Base-by-base conservation (phyloP, 345 rosid species). In the Heritiera fomes region DNA sequence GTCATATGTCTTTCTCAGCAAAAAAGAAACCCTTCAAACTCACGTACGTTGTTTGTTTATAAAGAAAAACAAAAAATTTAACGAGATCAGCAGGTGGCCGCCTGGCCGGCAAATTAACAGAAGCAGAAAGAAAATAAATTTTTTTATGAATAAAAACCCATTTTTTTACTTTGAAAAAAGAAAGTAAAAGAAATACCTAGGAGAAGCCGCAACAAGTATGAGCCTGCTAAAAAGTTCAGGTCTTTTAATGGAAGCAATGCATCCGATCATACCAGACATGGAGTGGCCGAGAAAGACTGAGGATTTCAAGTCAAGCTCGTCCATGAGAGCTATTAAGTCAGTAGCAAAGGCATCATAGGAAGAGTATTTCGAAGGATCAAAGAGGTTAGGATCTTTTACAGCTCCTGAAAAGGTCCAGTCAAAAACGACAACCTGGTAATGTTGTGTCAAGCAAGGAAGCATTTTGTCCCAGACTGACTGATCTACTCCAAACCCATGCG, bases 261-360 rank as follows among this genome's bases (percentile, higher is more conserved):
- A 91, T 14, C 94, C 94, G 58, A 92, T 90, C 89, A 94, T 88
- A 61, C 90, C 94, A 46, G 96, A 88, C 91, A 94, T 90, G 82
- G 97, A 94, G 79, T 94, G 97, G 40, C 97, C 98, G 23, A 90
- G 80, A 83, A 89, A 90, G 50, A 88, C 84, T 0, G 83, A 52
- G 34, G 90, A 82, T 8, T 81, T 78, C 52, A 89, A 61, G 69
- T 75, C 71, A 76, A 89, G 68, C 78, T 91, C 94, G 3, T 92
- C 96, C 30, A 92, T 12, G 34, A 94, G 86, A 53, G 71, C 52
- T 6, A 92, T 87, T 55, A 94, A 80, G 79, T 90, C 96, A 5
- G 83, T 72, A 15, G 94, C 91, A 77, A 87, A 94, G 56, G 82
- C 87, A 3, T 89, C 91, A 20, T 84, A 87, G 6, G 93, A 86